Conservation (phyloP, 495 filamentous ascomycete genomes). For the Neurospora sp. region DNA sequence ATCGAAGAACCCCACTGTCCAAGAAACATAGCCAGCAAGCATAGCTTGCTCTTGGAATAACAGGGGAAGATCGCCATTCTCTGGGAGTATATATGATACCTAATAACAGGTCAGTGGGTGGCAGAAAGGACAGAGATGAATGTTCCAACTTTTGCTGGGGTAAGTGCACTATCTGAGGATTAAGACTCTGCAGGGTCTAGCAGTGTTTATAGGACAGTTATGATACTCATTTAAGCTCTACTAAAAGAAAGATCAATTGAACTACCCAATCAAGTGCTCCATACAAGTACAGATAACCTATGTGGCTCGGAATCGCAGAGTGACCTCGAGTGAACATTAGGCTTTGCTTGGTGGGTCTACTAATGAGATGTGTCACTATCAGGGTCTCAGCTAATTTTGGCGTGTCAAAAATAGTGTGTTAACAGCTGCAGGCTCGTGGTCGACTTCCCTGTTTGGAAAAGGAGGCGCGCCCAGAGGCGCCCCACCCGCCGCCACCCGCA, state of each 20-base stretch:
- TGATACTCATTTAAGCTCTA: background rate
- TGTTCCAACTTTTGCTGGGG: background rate
- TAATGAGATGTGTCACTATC: background rate
- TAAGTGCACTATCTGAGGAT: background rate
- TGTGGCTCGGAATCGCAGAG: background rate
- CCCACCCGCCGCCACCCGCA: background rate
- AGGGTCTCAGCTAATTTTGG: accelerated
- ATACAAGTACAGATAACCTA: background rate
- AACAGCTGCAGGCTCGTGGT: background rate
- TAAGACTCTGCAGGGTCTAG: accelerated
- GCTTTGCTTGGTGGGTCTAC: background rate
- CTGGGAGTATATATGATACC: background rate
- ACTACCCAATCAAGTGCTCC: background rate
- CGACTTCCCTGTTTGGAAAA: background rate
- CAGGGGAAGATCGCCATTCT: background rate
- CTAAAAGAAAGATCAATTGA: background rate
- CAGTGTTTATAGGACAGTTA: background rate
- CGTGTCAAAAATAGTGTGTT: background rate
- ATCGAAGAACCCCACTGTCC: background rate
- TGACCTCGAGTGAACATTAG: background rate
- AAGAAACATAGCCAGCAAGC: background rate
- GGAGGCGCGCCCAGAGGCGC: background rate
- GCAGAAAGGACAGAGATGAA: background rate
- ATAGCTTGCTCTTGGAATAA: background rate
- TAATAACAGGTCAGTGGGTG: background rate